These are phyloP conservation scores for Azolla pinnata DNA, from an alignment of 75 land plant species.

Conservation along the genomic window DNA sequence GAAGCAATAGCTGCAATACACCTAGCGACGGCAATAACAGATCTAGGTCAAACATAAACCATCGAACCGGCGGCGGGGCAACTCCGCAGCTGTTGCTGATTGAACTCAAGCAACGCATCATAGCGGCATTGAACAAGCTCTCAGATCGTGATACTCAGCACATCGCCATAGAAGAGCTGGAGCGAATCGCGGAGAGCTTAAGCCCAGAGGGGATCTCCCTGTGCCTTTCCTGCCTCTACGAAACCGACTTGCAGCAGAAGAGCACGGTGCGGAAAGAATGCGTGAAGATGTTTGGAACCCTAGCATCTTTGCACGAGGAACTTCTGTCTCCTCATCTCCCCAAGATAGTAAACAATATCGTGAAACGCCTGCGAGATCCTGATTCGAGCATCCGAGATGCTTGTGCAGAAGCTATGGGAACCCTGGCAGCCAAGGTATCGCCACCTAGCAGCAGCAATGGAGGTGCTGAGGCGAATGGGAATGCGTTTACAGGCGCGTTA, in stretches of 20 bases:
- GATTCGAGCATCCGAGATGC: constrained; percentile 79
- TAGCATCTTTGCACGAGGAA: constrained; percentile 46
- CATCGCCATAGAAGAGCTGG: constrained; percentile 54
- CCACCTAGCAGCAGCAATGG: constrained; percentile 6
- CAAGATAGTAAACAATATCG: constrained; percentile 46
- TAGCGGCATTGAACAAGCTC: constrained; percentile 56
- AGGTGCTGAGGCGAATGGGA: constrained; percentile 1
- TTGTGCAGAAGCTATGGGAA: constrained; percentile 55
- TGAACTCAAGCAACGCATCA: constrained; percentile 49
- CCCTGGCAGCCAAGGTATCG: constrained; percentile 35
- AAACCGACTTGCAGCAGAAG: constrained; percentile 54
- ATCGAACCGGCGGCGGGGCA: too few relatives aligned
- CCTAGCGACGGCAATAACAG: too few relatives aligned
- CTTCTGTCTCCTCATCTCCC: constrained; percentile 45
- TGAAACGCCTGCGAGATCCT: constrained; percentile 65
- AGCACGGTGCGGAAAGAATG: constrained; percentile 68
- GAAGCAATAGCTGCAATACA: too few relatives aligned
- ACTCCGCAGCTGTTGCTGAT: constrained; percentile 18
- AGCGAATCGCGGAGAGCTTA: constrained; percentile 44
- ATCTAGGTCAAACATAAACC: too few relatives aligned
- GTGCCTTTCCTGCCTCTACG: constrained; percentile 54
- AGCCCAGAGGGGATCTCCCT: constrained; percentile 46
- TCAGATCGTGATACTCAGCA: constrained; percentile 82
- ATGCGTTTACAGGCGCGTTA: constrained; percentile 10
- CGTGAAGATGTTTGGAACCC: constrained; percentile 39